These are phyloP conservation scores for Catharanthus roseus DNA, from an alignment of 257 asterid genomes.

Conservation along the genomic window DNA sequence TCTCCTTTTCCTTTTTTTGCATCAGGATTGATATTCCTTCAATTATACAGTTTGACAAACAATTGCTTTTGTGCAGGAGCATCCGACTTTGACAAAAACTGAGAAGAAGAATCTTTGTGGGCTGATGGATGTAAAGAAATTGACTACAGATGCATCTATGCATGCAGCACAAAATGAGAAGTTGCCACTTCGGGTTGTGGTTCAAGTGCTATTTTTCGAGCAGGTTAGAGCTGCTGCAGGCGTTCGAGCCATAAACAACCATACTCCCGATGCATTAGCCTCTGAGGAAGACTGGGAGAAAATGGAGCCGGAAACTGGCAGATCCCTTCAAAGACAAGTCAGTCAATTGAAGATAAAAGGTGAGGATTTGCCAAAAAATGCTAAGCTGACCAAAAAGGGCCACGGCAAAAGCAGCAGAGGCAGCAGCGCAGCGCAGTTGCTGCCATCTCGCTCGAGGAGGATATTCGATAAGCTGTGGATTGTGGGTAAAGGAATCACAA, in stretches of 20 bases:
- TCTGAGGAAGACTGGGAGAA: slow-evolving; percentile 42
- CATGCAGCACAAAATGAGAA: slow-evolving; percentile 91
- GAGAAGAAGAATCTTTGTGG: slow-evolving; percentile 73
- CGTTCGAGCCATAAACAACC: slow-evolving; percentile 26
- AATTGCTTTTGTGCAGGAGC: slow-evolving; percentile 42
- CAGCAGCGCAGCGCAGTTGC: slow-evolving; percentile 48
- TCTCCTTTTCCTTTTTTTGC: neutral
- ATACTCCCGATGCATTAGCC: slow-evolving; percentile 24
- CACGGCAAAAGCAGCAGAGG: slow-evolving; percentile 53
- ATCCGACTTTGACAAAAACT: slow-evolving; percentile 48
- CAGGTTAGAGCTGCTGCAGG: slow-evolving; percentile 60
- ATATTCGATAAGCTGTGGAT: slow-evolving; percentile 74
- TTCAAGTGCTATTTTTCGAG: slow-evolving; percentile 72
- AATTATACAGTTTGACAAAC: neutral
- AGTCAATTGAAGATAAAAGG: slow-evolving; percentile 52
- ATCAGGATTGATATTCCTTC: too few relatives aligned
- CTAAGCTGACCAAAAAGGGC: slow-evolving; percentile 39
- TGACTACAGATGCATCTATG: slow-evolving; percentile 62
- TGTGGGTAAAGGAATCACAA: slow-evolving; percentile 55
- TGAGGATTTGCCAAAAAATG: slow-evolving; percentile 29
- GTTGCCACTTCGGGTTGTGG: slow-evolving; percentile 77
- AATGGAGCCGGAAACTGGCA: slow-evolving; percentile 29
- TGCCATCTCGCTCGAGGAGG: slow-evolving; percentile 85
- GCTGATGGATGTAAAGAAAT: slow-evolving; percentile 65
- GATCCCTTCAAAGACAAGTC: slow-evolving; percentile 41